Evolutionary conservation across 768 basidiomycete species (phyloP).

Genomic region (Candolleomyces eurysporus): DNA sequence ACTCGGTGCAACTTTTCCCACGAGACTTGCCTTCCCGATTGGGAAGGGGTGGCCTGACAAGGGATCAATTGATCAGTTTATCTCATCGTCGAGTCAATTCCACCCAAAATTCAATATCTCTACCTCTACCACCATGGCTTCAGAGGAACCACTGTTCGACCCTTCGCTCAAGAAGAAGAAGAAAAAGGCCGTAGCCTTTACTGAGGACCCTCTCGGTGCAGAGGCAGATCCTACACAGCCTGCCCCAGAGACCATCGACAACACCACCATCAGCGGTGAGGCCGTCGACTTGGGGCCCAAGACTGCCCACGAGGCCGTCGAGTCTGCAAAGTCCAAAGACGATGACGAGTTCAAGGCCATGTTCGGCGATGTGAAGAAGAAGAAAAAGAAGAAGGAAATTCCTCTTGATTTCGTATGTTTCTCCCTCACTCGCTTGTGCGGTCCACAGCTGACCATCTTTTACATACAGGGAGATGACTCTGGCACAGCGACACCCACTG

Average conservation of each 20-base stretch:
- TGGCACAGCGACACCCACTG: conserved; percentile 55
- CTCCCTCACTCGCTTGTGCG: conserved; percentile 3
- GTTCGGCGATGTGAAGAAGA: conserved; percentile 89
- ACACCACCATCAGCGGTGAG: conserved; percentile 66
- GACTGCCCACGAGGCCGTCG: conserved; percentile 72
- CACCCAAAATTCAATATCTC: background rate
- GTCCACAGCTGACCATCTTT: background rate
- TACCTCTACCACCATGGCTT: background rate
- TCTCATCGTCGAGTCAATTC: conserved; percentile 11
- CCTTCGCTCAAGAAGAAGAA: conserved; percentile 84
- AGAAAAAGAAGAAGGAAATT: conserved; percentile 92
- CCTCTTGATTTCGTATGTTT: conserved; percentile 72
- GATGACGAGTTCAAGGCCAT: conserved; percentile 79
- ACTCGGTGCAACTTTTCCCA: conserved; percentile 40
- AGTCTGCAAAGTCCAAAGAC: conserved; percentile 43
- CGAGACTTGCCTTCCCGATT: conserved; percentile 14
- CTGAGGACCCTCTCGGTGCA: conserved; percentile 78
- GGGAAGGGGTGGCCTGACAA: background rate
- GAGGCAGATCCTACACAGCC: conserved; percentile 82
- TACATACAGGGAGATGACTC: conserved; percentile 58
- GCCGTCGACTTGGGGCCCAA: conserved; percentile 73
- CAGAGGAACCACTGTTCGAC: conserved; percentile 66
- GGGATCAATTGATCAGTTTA: too few relatives aligned
- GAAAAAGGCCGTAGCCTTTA: conserved; percentile 85
- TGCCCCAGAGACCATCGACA: conserved; percentile 70